A percentile compares a stretch with the other conserved stretches of the same genome.
Evolutionary conservation across 768 basidiomycete species (phyloP).

Genomic region (Tricholoma sp.): DNA sequence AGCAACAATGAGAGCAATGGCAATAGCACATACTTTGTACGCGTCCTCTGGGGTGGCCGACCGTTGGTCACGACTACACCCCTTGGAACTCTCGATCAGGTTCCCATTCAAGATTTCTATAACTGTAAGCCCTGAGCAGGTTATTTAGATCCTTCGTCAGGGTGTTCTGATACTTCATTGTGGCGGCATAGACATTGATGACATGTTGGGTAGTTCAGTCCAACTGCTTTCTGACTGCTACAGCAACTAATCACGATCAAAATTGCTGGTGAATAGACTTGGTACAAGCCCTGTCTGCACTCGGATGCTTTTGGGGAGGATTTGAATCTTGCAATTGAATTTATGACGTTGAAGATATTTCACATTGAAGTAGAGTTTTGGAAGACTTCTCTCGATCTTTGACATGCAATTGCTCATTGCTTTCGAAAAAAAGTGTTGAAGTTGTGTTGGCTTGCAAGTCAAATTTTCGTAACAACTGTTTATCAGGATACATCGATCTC

Average conservation of each 20-base stretch:
- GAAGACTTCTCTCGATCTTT: neutral
- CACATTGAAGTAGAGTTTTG: neutral
- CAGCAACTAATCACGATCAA: neutral
- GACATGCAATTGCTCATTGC: neutral
- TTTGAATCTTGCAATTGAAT: too few species aligned
- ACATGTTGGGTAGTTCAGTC: slow-evolving; percentile 29
- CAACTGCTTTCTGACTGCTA: slow-evolving; percentile 30
- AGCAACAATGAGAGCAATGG: too few species aligned
- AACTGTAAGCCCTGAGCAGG: slow-evolving; percentile 27
- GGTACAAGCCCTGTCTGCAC: too few species aligned
- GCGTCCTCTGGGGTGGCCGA: slow-evolving; percentile 48
- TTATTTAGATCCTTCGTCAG: too few species aligned
- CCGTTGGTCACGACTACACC: slow-evolving; percentile 45
- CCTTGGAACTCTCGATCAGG: slow-evolving; percentile 41
- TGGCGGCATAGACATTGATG: slow-evolving; percentile 30
- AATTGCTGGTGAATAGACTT: too few species aligned
- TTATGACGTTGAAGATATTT: neutral
- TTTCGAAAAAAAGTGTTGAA: too few species aligned
- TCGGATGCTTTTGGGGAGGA: too few species aligned
- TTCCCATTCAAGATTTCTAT: slow-evolving; percentile 37
- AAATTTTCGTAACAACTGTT: too few species aligned
- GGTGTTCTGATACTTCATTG: neutral
- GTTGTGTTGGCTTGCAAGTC: too few species aligned
- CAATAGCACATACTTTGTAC: slow-evolving; percentile 25
- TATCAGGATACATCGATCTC: too few species aligned